Conservation (phyloP, 2,329 filamentous ascomycete species). For the Phyllosticta citribraziliensis region DNA sequence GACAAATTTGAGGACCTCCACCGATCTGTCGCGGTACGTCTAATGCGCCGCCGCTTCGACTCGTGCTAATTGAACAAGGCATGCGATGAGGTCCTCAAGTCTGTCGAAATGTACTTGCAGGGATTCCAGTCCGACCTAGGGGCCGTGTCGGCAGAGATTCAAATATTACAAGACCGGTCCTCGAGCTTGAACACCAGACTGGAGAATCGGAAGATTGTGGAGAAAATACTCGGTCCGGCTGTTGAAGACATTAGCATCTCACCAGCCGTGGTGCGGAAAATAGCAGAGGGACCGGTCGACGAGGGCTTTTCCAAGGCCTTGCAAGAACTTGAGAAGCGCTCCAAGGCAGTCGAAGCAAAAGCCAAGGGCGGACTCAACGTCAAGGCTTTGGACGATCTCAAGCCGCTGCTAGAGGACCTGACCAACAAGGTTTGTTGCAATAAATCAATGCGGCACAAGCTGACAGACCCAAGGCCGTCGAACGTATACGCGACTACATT, state of each 20-base stretch:
- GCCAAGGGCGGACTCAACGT: conserved; percentile 51
- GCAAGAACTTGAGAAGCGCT: conserved; percentile 72
- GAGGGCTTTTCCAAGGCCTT: conserved; percentile 79
- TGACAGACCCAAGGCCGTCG: conserved; percentile 48
- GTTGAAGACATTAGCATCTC: conserved; percentile 89
- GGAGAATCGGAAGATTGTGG: conserved; percentile 81
- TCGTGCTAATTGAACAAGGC: conserved; percentile 31
- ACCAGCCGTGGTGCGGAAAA: conserved; percentile 71
- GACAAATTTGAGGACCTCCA: conserved; percentile 85
- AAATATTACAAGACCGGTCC: conserved; percentile 81
- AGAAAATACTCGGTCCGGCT: conserved; percentile 75
- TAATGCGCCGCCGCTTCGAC: background rate
- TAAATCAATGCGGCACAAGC: background rate
- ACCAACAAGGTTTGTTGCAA: conserved; percentile 55
- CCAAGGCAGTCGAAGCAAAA: conserved; percentile 60
- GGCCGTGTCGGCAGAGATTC: conserved; percentile 87
- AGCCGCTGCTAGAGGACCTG: conserved; percentile 74
- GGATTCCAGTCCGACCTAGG: conserved; percentile 92
- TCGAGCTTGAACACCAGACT: conserved; percentile 72
- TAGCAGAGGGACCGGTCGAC: conserved; percentile 81
- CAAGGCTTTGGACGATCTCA: conserved; percentile 74
- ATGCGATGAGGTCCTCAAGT: conserved; percentile 87
- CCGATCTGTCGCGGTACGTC: conserved; percentile 57
- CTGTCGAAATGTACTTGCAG: conserved; percentile 83
- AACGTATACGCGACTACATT: conserved; percentile 87